Percentiles rank a stretch among this genome's conserved stretches.
Evolutionary conservation across 139 green algal species (phyloP).

Genomic region (Volvox africanus): DNA sequence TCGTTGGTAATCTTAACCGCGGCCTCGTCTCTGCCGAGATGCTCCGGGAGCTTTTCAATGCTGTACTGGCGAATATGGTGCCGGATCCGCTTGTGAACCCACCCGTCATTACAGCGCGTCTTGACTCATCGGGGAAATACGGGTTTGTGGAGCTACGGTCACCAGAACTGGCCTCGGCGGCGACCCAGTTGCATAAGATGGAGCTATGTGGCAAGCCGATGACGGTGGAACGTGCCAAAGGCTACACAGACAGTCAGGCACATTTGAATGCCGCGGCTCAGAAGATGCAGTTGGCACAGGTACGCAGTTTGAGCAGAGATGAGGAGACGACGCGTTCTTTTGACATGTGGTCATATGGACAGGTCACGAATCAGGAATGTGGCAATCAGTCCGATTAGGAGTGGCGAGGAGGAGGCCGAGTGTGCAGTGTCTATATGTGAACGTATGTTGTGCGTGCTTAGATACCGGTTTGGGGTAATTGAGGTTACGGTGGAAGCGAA

Average conservation of each 20-base stretch:
- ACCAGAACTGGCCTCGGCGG: slow-evolving; percentile 78
- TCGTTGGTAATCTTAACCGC: slow-evolving; percentile 90
- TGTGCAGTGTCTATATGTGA: no score
- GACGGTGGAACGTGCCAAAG: slow-evolving; percentile 89
- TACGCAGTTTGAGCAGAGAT: neutral
- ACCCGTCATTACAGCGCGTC: slow-evolving; percentile 75
- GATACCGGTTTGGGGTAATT: no score
- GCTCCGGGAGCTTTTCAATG: slow-evolving; percentile 89
- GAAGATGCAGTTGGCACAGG: slow-evolving; percentile 43
- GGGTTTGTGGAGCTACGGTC: slow-evolving; percentile 87
- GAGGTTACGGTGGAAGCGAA: no score
- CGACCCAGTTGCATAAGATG: slow-evolving; percentile 87
- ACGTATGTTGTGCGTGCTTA: no score
- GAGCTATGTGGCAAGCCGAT: slow-evolving; percentile 85
- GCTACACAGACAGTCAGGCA: slow-evolving; percentile 69
- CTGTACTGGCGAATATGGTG: slow-evolving; percentile 70
- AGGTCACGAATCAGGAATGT: no score
- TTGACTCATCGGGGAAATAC: slow-evolving; percentile 69
- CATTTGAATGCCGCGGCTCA: neutral
- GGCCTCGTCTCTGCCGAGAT: slow-evolving; percentile 77
- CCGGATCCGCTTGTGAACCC: slow-evolving; percentile 78
- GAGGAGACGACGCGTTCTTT: no score
- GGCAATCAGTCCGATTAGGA: no score
- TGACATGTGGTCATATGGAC: no score
- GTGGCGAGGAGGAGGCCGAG: no score